Conservation (phyloP, 2,329 filamentous ascomycete genomes). For the Colletotrichum truncatum region DNA sequence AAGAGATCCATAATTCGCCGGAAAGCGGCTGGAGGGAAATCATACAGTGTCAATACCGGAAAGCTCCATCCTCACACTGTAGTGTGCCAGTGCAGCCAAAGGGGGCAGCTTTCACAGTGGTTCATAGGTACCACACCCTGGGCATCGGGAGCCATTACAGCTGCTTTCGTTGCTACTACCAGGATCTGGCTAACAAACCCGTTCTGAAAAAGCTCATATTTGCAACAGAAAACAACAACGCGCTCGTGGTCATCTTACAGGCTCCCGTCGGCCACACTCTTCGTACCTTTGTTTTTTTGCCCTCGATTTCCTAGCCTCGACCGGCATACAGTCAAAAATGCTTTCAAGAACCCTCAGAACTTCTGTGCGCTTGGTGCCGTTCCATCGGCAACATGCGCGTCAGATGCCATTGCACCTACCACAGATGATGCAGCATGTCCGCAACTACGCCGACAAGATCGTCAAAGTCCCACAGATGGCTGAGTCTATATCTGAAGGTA, state of each 20-base stretch:
- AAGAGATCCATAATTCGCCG: background rate
- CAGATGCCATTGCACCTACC: constrained; percentile 51
- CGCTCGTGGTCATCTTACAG: background rate
- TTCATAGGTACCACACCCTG: too few relatives aligned
- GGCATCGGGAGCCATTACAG: background rate
- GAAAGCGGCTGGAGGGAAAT: background rate
- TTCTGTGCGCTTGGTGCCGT: constrained; percentile 53
- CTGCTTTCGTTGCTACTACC: background rate
- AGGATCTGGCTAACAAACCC: background rate
- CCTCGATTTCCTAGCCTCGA: background rate
- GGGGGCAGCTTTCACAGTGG: too few relatives aligned
- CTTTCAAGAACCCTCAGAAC: constrained; percentile 53
- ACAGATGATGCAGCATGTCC: constrained; percentile 63
- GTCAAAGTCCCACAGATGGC: constrained; percentile 98
- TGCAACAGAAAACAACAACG: background rate
- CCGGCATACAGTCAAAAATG: constrained; percentile 42
- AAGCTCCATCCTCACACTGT: background rate
- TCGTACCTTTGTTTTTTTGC: background rate
- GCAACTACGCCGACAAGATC: constrained; percentile 78
- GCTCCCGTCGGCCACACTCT: background rate
- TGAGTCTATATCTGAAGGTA: constrained; percentile 97
- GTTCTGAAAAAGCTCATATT: background rate
- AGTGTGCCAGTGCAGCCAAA: background rate
- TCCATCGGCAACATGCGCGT: constrained; percentile 48
- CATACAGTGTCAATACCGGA: background rate